These are phyloP conservation scores for Lomentospora prolificans DNA, from an alignment of 2,329 filamentous ascomycete genomes.

Conservation along the genomic window DNA sequence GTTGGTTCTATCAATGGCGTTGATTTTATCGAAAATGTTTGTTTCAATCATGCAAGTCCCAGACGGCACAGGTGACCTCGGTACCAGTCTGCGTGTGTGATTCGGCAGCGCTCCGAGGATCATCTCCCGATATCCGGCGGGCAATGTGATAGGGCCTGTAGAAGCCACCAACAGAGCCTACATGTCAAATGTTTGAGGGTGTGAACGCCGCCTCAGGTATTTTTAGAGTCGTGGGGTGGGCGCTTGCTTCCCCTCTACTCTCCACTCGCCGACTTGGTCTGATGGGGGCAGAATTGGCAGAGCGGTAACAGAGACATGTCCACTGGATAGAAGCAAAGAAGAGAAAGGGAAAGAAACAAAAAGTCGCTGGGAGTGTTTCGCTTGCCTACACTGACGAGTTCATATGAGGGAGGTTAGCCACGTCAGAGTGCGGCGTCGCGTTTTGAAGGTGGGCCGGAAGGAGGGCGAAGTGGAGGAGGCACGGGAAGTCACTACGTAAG, in stretches of 20 bases:
- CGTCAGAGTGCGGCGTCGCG: background rate
- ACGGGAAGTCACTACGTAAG: background rate
- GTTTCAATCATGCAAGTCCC: no score
- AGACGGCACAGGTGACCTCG: no score
- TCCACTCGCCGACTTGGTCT: background rate
- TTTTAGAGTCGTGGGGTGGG: background rate
- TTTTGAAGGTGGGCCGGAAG: background rate
- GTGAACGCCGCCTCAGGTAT: no score
- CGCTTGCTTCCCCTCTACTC: no score
- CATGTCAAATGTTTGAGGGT: background rate
- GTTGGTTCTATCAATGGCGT: constrained; percentile 7
- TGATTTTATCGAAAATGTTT: constrained; percentile 6
- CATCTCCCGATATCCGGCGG: background rate
- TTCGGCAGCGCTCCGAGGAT: background rate
- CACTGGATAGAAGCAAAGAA: background rate
- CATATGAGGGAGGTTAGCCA: background rate
- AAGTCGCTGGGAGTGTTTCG: background rate
- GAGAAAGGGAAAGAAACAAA: background rate
- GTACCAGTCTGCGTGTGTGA: no score
- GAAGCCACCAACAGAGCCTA: constrained; percentile 8
- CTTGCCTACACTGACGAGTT: background rate
- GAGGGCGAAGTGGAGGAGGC: background rate
- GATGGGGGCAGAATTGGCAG: background rate
- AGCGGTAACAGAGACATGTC: background rate
- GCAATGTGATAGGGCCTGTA: background rate